Base-by-base conservation (phyloP, 345 rosid genomes). In the Passiflora organensis region DNA sequence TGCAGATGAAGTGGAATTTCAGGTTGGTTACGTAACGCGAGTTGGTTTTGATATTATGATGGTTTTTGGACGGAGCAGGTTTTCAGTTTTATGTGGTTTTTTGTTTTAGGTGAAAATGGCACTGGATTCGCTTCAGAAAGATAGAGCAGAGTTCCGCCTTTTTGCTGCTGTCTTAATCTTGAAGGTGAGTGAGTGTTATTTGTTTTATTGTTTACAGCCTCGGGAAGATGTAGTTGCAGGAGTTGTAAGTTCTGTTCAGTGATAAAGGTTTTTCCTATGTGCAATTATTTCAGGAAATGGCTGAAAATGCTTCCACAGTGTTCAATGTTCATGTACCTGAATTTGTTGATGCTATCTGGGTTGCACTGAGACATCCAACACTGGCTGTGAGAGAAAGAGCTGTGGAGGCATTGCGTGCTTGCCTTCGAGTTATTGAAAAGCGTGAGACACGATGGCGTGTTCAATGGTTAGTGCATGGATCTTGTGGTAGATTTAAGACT, bases 371-470 rank as follows among this genome's bases (percentile, higher is more conserved):
- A 78, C 97, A 94, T 71, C 99, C 93, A 16, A 78, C 81, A 56
- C 69, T 84, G 80, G 82, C 80, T 72, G 84, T 94, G 55, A 82
- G 99, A 55, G 95, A 87, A 69, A 78, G 84, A 45, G 97, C 97
- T 25, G 97, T 94, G 51, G 99, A 94, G 80, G 97, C 99, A 62
- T 74, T 89, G 78, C 97, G 99, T 59, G 99, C 99, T 55, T 94
- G 97, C 70, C 99, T 94, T 70, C 82, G 83, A 71, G 99, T 94
- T 75, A 87, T 94, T 60, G 99, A 94, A 79, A 94, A 94, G 74
- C 91, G 97, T 23, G 99, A 94, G 79, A 94, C 99, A 46, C 96
- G 99, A 4, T 94, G 97, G 99, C 86, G 96, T 43, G 99, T 94
- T 65, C 99, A 89, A 38, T 89, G 99, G 99, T 94, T 48, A 60